Evolutionary conservation across 1,139 yeast genomes (phyloP).

Genomic region (Zygoascus meyerae): DNA sequence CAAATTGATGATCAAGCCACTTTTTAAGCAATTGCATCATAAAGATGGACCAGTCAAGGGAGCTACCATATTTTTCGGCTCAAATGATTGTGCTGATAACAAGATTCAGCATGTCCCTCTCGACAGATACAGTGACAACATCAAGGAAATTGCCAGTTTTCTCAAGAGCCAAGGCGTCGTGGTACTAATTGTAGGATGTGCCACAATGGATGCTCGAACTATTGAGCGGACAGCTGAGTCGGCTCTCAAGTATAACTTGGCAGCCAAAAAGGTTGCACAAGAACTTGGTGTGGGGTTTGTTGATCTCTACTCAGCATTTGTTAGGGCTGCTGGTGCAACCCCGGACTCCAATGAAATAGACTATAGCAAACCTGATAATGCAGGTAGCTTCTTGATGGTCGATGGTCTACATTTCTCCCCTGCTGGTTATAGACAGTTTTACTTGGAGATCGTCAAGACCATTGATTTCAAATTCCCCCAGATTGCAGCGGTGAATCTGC

Average conservation of each 20-base stretch:
- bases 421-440: slow-evolving; percentile 51
- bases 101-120: slow-evolving; percentile 45
- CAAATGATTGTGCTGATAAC: slow-evolving; percentile 17
- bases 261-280: slow-evolving; percentile 43
- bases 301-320: slow-evolving; percentile 47
- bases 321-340: slow-evolving; percentile 17
- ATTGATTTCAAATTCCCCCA: slow-evolving; percentile 43
- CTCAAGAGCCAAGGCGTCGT: slow-evolving; percentile 13
- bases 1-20: slow-evolving; percentile 16
- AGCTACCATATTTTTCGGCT: slow-evolving; percentile 19
- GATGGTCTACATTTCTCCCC: slow-evolving; percentile 72
- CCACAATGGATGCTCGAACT: slow-evolving; percentile 19
- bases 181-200: slow-evolving; percentile 44
- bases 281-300: slow-evolving; percentile 46
- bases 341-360: background rate
- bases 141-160: slow-evolving; percentile 36
- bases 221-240: slow-evolving; percentile 44
- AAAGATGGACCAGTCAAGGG: slow-evolving; percentile 13
- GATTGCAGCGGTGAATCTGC: slow-evolving; percentile 30
- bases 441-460: slow-evolving; percentile 34
- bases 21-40: slow-evolving; percentile 16
- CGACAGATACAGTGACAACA: slow-evolving; percentile 43
- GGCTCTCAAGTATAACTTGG: slow-evolving; percentile 46
- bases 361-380: slow-evolving; percentile 1
- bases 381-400: slow-evolving; percentile 24